Conservation (phyloP, 208 protist species). For the Trichomonas gallinae region DNA sequence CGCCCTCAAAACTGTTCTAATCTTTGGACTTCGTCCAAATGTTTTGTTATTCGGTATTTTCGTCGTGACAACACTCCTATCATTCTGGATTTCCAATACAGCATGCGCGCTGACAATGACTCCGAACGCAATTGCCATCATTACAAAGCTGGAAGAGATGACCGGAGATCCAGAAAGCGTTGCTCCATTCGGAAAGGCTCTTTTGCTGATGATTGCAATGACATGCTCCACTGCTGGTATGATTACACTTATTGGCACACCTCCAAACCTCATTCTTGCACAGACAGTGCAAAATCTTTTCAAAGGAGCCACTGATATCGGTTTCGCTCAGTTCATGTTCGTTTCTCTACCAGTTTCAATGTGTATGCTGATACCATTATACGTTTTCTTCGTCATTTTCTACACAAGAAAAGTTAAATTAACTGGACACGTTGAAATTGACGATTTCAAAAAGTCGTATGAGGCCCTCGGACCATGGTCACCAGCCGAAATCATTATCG, state of each 20-base stretch:
- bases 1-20: conserved; percentile 16
- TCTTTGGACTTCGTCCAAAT: conserved; percentile 17
- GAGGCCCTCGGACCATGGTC: background rate
- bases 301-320: background rate
- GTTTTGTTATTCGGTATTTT: conserved; percentile 33
- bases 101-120: conserved; percentile 17
- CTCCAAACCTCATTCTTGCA: conserved; percentile 35
- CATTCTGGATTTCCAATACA: conserved; percentile 36
- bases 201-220: background rate
- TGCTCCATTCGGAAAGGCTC: background rate
- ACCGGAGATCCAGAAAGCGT: background rate
- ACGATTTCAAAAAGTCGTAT: background rate
- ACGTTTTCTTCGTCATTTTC: background rate
- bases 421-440: background rate
- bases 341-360: conserved; percentile 1
- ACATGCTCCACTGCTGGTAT: conserved; percentile 27
- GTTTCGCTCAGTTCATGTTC: background rate
- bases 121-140: background rate
- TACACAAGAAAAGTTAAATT: background rate
- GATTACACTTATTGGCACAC: conserved; percentile 34
- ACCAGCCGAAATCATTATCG: background rate
- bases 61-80: conserved; percentile 25
- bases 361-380: background rate
- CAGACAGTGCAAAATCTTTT: background rate
- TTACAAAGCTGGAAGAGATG: background rate